These are phyloP conservation scores for Argentina anserina DNA, from an alignment of 306 rosid genomes.

Conservation along the genomic window DNA sequence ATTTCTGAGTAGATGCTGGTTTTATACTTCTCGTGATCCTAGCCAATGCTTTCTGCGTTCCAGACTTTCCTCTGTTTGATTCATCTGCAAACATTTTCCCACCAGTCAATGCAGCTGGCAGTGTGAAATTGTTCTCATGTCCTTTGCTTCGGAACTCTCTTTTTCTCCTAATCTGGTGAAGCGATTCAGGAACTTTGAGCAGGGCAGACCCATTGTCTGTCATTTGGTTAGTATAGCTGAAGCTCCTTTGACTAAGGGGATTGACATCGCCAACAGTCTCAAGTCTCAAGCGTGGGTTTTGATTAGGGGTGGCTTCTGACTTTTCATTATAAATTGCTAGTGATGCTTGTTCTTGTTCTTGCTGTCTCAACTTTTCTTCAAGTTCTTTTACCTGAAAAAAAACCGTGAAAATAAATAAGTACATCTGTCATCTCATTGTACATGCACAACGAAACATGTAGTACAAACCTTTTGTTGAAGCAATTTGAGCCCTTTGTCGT, in stretches of 20 bases:
- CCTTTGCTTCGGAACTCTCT: constrained; percentile 17
- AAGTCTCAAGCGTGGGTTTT: not conserved
- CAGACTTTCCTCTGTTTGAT: not conserved
- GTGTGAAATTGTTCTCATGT: constrained; percentile 4
- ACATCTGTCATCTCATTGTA: not conserved
- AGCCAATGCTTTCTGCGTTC: constrained; percentile 13
- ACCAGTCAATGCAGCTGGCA: constrained; percentile 8
- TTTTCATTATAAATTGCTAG: not conserved
- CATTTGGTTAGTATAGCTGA: constrained; percentile 7
- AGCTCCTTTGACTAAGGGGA: not conserved
- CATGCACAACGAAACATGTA: not conserved
- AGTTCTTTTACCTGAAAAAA: constrained; percentile 13
- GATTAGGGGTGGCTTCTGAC: not conserved
- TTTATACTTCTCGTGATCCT: constrained; percentile 21
- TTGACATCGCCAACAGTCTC: not conserved
- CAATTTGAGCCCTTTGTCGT: not conserved
- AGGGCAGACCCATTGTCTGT: constrained; percentile 10
- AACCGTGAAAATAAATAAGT: not conserved
- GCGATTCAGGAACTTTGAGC: constrained; percentile 20
- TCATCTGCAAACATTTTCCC: not conserved
- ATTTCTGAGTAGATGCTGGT: constrained; percentile 5
- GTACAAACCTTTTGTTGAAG: constrained; percentile 19
- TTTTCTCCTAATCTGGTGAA: constrained; percentile 17
- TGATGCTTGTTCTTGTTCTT: constrained; percentile 2
- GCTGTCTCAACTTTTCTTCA: constrained; percentile 14